Base-by-base conservation (phyloP, 441 rosid genomes). In the Theobroma grandiflorum region DNA sequence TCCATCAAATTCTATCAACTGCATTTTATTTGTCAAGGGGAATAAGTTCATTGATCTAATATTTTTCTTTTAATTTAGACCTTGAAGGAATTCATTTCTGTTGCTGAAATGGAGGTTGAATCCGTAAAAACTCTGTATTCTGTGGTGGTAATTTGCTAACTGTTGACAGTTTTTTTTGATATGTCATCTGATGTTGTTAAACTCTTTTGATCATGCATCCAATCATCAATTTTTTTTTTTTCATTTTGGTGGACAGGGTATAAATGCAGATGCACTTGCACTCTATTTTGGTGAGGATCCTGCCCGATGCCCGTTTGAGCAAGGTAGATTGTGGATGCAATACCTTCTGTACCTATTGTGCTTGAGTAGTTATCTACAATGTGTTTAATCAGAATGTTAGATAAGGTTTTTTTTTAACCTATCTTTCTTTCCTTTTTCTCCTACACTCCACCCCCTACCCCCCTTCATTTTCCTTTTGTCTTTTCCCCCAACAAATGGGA, bases 251-350 rank as follows among this genome's bases (percentile, higher is more conserved):
- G 84, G 81, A 79, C 92, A 97, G 99, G 99, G 99, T 79, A 93
- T 93, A 84, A 95, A 95, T 87, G 99, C 99, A 53, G 98, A 97
- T 91, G 96, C 95, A 76, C 99, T 97, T 84, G 99, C 95, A 11
- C 85, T 89, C 75, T 97, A 97, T 79, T 97, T 97, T 80, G 94
- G 96, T 15, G 99, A 97, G 91, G 99, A 97, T 90, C 99, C 99
- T 18, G 94, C 91, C 31, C 92, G 94, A 38, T 95, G 92, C 85
- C 99, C 98, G 2, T 95, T 95, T 90, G 99, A 97, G 88, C 99
- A 97, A 95, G 99, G 99, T 94, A 88, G 75, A 80, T 49, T 71
- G 16, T 42, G 16, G 63, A 77, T 79, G 42, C 73, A 33, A 72
- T 35, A 26, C 31, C 22, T 16, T 80, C 70, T 16, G 6, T 40